Conservation (phyloP, 805 yeast genomes). For the Candida insectalens region DNA sequence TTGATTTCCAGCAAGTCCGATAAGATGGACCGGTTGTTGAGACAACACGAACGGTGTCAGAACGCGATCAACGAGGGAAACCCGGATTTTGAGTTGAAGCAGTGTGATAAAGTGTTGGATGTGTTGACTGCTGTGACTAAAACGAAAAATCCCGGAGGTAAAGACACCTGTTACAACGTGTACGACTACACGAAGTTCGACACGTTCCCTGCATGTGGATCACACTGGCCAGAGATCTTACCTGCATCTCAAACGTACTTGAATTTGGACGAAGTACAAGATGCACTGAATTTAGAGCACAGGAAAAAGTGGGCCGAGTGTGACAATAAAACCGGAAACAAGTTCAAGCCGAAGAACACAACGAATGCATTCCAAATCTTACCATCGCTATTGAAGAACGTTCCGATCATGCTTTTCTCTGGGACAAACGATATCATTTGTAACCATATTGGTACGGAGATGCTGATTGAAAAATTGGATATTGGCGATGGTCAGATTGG, state of each 20-base stretch:
- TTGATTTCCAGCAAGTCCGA: conserved; percentile 36
- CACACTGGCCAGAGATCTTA: conserved; percentile 80
- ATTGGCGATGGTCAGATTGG: conserved; percentile 59
- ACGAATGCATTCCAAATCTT: conserved; percentile 55
- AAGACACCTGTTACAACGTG: conserved; percentile 58
- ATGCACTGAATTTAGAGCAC: conserved; percentile 39
- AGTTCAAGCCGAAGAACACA: conserved; percentile 42
- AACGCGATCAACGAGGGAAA: conserved; percentile 29
- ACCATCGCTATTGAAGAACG: conserved; percentile 50
- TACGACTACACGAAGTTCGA: conserved; percentile 71
- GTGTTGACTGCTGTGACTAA: conserved; percentile 26
- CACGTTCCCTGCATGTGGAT: conserved; percentile 78
- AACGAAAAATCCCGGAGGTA: conserved; percentile 7
- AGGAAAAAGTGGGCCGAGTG: conserved; percentile 67
- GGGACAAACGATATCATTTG: conserved; percentile 90
- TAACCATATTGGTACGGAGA: conserved; percentile 68
- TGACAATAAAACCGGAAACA: conserved; percentile 42
- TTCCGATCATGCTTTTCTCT: conserved; percentile 65
- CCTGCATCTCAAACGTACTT: conserved; percentile 41
- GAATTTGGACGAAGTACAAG: conserved; percentile 32
- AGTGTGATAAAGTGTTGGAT: conserved; percentile 34
- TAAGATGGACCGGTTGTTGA: conserved; percentile 30
- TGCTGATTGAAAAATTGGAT: conserved; percentile 43
- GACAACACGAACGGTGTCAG: conserved; percentile 53
- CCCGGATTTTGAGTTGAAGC: conserved; percentile 16